A percentile compares a stretch with the other conserved stretches of the same genome.
Evolutionary conservation across 345 rosid species (phyloP).

Genomic region (Brassica rapa): DNA sequence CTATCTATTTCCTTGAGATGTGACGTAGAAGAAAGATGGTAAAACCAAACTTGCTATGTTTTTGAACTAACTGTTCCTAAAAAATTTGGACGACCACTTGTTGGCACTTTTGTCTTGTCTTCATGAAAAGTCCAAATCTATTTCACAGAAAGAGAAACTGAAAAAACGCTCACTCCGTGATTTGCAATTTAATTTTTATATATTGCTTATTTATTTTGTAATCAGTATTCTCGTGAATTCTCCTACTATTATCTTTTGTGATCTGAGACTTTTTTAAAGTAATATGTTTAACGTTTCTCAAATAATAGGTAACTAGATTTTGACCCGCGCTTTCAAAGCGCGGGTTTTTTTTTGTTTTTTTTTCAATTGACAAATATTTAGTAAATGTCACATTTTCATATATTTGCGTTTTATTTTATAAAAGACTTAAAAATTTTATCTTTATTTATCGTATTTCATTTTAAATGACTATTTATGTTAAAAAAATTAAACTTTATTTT

Average conservation of each 20-base stretch:
- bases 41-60: constrained; percentile 13
- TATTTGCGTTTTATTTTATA: no score
- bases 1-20: neutral
- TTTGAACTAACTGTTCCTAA: constrained; percentile 26
- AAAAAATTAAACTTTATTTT: no score
- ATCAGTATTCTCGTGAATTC: constrained; percentile 34
- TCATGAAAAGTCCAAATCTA: constrained; percentile 37
- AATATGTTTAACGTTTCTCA: neutral
- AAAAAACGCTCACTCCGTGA: constrained; percentile 29
- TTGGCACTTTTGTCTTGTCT: constrained; percentile 31
- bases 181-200: neutral
- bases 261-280: constrained; percentile 18
- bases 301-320: neutral
- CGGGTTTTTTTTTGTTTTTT: no score
- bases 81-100: constrained; percentile 34
- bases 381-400: no score
- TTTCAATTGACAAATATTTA: no score
- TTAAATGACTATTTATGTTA: no score
- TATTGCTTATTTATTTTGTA: neutral
- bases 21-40: constrained; percentile 8
- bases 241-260: constrained; percentile 20
- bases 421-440: no score
- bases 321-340: no score
- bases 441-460: no score
- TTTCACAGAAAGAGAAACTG: constrained; percentile 25